phyloP scores from a whole-genome alignment of 805 yeast genomes.

The Schizosaccharomyces cryophilus region DNA sequence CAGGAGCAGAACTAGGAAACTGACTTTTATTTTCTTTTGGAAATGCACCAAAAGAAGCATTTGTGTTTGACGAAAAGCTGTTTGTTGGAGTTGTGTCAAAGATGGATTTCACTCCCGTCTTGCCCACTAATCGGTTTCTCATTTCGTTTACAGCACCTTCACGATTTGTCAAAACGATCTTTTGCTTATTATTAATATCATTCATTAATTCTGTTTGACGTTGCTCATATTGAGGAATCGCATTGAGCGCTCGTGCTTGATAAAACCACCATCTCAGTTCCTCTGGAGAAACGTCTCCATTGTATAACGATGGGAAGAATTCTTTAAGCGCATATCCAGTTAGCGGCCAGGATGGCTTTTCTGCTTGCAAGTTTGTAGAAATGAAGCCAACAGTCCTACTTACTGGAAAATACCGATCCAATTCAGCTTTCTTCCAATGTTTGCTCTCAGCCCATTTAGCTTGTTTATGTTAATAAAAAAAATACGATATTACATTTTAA shows the following conservation, averaged over 20 bases:
- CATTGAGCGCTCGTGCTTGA: background rate
- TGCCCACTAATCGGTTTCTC: background rate
- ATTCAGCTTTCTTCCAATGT: background rate
- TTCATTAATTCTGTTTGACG: background rate
- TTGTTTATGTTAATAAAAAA: background rate
- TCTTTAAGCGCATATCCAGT: background rate
- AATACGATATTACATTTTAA: no score
- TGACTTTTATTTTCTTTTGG: background rate
- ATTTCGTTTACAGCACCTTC: background rate
- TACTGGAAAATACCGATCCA: background rate
- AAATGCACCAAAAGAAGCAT: background rate
- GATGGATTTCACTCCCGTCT: background rate
- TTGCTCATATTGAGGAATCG: background rate
- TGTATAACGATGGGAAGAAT: background rate
- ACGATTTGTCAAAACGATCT: background rate
- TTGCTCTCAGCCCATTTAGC: background rate
- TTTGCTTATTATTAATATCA: background rate
- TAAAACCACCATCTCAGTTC: background rate
- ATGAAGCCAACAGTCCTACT: background rate
- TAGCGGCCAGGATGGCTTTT: background rate
- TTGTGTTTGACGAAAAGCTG: background rate
- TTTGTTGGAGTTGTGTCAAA: background rate
- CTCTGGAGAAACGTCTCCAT: background rate
- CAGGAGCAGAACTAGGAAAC: background rate
- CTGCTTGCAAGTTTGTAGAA: background rate